Evolutionary conservation across 1,284 basidiomycete genomes (phyloP), one percentile per base, ranked within the genome.

Genomic region (Omphalotus olearius): DNA sequence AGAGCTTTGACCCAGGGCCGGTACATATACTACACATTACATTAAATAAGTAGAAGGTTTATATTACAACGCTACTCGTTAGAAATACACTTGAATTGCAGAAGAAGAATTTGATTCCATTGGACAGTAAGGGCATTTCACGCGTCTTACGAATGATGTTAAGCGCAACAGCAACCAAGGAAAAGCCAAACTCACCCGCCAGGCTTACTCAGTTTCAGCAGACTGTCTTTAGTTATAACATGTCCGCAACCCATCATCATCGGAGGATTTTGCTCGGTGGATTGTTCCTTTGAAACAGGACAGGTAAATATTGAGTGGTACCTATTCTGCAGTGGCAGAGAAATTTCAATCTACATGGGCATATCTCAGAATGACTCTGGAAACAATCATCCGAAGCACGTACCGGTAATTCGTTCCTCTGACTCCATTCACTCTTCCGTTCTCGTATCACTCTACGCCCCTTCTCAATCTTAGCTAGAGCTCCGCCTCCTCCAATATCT

Each of bases 271-370:
- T 78, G 66, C 48, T 94, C 89, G 1, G 92, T 96, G 11, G 93
- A 85, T 68, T 97, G 94, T 64, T 99, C 96, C 69, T 98, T 99
- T 13, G 92, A 96, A 26, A 99, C 96, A 1, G 97, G 93, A 67
- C 97, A 99, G 39, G 93, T 87, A 66, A 99, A 99, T 54, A 97
- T 90, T 1, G 94, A 97, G 66, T 99, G 97, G 69, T 96, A 98
- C 26, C 93, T 77, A 61, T 94, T 87, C 59, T 91, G 85, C 1
- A 85, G 72, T 0, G 90, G 84, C 10, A 99, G 68, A 0, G 93
- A 91, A 58, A 99, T 93, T 71, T 98, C 96, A 64, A 98, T 93
- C 94, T 97, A 61, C 1, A 33, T 9, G 39, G 25, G 45, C 41
- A 63, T 28, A 53, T 23, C 36, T 23, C 33, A 28, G 25, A 23